Evolutionary conservation across 139 green algal species (phyloP), one percentile per base, ranked within the genome.

Genomic region (Picochlorum sp.): DNA sequence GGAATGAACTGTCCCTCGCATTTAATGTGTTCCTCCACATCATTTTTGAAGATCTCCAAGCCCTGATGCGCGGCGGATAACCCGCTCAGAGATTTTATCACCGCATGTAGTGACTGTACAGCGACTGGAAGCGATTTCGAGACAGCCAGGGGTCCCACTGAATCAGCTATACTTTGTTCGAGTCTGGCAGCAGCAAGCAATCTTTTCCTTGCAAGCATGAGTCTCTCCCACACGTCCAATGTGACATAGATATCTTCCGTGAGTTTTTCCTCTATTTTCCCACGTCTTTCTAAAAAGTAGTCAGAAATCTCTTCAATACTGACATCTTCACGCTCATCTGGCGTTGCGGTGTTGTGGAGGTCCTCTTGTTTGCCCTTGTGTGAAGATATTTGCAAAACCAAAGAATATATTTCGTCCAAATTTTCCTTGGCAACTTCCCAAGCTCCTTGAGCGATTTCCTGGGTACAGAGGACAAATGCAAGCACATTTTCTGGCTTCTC

Each of bases 391-490:
- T 41, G 20, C 0, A n/a, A 20, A 8, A 60, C 61, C 23, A 59
- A 16, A 3, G 52, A 23, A 11, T 49, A 13, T 23, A 66, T 26
- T 16, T 55, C 62, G 2, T 24, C 24, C 6, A 60, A 41, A 11
- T 62, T 70, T 18, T 57, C 57, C 4, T 21, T 38, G 9, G 63
- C 75, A n/a, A 74, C 70, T 52, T 10, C 59, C 26, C 58, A 63
- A 1, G 76, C 65, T 1, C 72, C 78, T 3, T 15, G 26, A 1
- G 66, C 62, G 15, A 85, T 67, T 57, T 77, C 75, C 18, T 49
- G 20, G n/a, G 77, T 55, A 13, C 54, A 58, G 26, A 65, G 70
- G 38, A 89, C 63, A 72, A 89, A 92, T 6, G 83, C 52, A 3
- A 76, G 56, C 2, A 77, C 45, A 51, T 87, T 76, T 14, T 69